Percentiles rank a stretch among this genome's conserved stretches.
phyloP scores from a whole-genome alignment of 768 basidiomycete genomes.

The Pisolithus tinctorius region DNA sequence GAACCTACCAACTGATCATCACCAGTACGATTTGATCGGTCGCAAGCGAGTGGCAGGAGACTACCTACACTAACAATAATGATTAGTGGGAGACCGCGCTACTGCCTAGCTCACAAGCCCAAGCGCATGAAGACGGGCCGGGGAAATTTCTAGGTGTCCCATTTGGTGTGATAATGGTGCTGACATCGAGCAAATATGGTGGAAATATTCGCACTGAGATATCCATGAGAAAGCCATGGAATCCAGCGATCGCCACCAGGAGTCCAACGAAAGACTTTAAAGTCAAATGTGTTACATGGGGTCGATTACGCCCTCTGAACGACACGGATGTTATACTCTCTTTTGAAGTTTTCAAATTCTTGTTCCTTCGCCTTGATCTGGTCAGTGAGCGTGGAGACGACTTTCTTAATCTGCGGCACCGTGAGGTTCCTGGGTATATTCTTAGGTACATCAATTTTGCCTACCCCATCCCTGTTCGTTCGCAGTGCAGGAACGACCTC shows the following conservation, averaged over 20 bases:
- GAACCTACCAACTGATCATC: neutral
- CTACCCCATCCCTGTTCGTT: constrained; percentile 83
- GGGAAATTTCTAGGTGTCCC: neutral
- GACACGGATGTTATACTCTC: constrained; percentile 68
- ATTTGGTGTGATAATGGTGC: neutral
- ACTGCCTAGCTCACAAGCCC: neutral
- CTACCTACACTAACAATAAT: neutral
- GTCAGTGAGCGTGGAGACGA: constrained; percentile 67
- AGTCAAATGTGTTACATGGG: constrained; percentile 4
- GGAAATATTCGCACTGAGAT: neutral
- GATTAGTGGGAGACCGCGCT: neutral
- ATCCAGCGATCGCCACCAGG: neutral
- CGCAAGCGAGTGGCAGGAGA: neutral
- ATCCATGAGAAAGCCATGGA: neutral
- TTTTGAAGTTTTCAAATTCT: constrained; percentile 75
- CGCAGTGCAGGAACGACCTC: constrained; percentile 89
- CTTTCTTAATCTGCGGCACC: constrained; percentile 65
- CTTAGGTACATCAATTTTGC: constrained; percentile 19
- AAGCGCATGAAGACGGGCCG: neutral
- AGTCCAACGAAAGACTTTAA: neutral
- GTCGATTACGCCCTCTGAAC: constrained; percentile 28
- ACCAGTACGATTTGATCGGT: neutral
- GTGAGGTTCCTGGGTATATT: constrained; percentile 2
- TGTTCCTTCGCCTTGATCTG: constrained; percentile 88
- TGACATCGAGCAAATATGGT: neutral